These are phyloP conservation scores for Lactarius hatsudake DNA, from an alignment of 768 basidiomycete genomes.

Conservation along the genomic window DNA sequence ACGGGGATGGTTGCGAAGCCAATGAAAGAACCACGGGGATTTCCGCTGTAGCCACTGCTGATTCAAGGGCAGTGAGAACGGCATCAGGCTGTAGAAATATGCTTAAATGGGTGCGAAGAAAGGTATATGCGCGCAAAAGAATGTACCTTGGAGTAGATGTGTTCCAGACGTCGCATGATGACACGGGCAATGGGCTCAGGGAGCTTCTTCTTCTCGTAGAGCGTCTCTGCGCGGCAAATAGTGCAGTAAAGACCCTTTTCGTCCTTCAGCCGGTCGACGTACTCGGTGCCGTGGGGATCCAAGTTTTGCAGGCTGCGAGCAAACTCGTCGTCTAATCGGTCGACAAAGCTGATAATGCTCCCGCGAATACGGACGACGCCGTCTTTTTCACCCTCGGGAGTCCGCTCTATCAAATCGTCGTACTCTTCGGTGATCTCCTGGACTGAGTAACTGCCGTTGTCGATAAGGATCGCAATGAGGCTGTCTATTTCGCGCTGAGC, in stretches of 20 bases:
- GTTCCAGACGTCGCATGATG: slow-evolving; percentile 93
- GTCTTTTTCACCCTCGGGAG: slow-evolving; percentile 64
- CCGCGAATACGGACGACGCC: slow-evolving; percentile 87
- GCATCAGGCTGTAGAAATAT: slow-evolving; percentile 70
- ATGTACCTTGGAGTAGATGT: slow-evolving; percentile 94
- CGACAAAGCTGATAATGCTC: slow-evolving; percentile 93
- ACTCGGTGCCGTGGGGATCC: slow-evolving; percentile 98
- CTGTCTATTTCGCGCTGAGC: slow-evolving; percentile 88
- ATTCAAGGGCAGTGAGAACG: slow-evolving; percentile 87
- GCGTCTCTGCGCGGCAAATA: slow-evolving; percentile 87
- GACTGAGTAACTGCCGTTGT: slow-evolving; percentile 73
- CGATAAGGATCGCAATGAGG: slow-evolving; percentile 74
- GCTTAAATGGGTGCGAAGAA: slow-evolving; percentile 19
- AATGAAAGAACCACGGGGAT: slow-evolving; percentile 64
- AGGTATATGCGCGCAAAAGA: neutral
- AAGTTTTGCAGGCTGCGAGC: slow-evolving; percentile 96
- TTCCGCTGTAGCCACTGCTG: slow-evolving; percentile 54
- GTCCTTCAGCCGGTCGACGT: slow-evolving; percentile 94
- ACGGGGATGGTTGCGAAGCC: slow-evolving; percentile 52
- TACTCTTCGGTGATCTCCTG: slow-evolving; percentile 89
- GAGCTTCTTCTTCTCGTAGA: slow-evolving; percentile 81
- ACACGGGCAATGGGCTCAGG: slow-evolving; percentile 81
- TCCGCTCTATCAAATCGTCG: slow-evolving; percentile 83
- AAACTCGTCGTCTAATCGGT: slow-evolving; percentile 97
- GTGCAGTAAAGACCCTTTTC: slow-evolving; percentile 93